A percentile compares a stretch with the other conserved stretches of the same genome.
Evolutionary conservation across 176 grass and related monocot species (phyloP).

Genomic region (Musa troglodytarum): DNA sequence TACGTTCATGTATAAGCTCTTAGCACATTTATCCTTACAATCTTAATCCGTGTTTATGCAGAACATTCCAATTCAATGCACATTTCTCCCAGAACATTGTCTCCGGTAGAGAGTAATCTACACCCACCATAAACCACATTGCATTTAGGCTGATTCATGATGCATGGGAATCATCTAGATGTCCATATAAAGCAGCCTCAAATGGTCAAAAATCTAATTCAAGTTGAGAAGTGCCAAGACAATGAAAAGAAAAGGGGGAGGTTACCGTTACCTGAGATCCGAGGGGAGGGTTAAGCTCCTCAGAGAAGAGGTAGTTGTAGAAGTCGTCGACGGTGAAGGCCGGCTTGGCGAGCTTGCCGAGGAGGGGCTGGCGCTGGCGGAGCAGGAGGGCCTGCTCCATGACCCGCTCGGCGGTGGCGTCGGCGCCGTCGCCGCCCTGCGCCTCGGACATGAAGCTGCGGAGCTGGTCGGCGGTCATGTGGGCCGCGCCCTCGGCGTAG

Average conservation of each 20-base stretch:
- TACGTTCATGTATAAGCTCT: background rate
- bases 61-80: background rate
- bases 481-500: background rate
- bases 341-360: background rate
- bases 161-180: background rate
- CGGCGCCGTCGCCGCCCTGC: background rate
- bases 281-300: constrained; percentile 8
- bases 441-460: constrained; percentile 1
- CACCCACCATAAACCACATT: background rate
- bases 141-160: background rate
- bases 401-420: background rate
- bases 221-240: background rate
- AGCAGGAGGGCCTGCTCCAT: background rate
- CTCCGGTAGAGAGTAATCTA: too few relatives aligned
- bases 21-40: background rate
- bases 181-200: too few relatives aligned
- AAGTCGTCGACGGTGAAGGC: constrained; percentile 5
- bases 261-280: background rate
- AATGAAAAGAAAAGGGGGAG: background rate
- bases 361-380: background rate
- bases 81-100: background rate
- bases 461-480: constrained; percentile 2
- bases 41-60: background rate
- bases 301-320: constrained; percentile 9
- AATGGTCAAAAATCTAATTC: background rate